Conservation (phyloP, 108 stramenopile species). For the Schizochytrium sp. region DNA sequence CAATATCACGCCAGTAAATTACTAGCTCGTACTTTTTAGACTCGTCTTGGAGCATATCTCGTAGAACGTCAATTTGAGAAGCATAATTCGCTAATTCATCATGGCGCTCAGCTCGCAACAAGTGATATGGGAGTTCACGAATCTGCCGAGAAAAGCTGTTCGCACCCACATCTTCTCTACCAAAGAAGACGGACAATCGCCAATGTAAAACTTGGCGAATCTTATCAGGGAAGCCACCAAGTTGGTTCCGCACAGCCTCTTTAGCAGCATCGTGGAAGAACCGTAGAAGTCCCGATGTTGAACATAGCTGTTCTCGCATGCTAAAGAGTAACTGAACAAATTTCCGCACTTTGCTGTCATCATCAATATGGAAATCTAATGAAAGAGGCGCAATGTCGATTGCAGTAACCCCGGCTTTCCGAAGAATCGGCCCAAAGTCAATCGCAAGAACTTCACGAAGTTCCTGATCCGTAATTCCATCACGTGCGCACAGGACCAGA, state of each 20-base stretch:
- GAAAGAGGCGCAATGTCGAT: not conserved
- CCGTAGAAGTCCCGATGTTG: constrained; percentile 44
- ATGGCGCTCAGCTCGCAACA: not conserved
- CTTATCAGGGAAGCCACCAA: not conserved
- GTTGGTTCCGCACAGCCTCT: not conserved
- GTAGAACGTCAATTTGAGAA: not conserved
- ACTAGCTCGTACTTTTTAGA: constrained; percentile 59
- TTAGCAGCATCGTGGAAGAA: constrained; percentile 59
- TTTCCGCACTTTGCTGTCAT: not conserved
- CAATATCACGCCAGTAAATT: constrained; percentile 35
- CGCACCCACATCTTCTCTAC: not conserved
- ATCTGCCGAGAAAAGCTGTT: constrained; percentile 2
- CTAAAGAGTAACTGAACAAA: constrained; percentile 55
- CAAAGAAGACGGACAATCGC: not conserved
- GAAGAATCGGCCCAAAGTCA: not conserved
- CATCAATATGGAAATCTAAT: not conserved
- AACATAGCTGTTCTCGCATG: constrained; percentile 48
- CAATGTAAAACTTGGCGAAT: constrained; percentile 2
- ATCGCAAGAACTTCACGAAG: not conserved
- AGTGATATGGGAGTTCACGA: constrained; percentile 34
- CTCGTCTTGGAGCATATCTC: constrained; percentile 35
- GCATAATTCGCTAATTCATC: not conserved
- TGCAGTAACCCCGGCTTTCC: not conserved
- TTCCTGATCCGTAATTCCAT: constrained; percentile 58
- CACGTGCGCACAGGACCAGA: constrained; percentile 29